Conservation (phyloP, 352 stramenopile genomes). For the Phytopythium aichiense region DNA sequence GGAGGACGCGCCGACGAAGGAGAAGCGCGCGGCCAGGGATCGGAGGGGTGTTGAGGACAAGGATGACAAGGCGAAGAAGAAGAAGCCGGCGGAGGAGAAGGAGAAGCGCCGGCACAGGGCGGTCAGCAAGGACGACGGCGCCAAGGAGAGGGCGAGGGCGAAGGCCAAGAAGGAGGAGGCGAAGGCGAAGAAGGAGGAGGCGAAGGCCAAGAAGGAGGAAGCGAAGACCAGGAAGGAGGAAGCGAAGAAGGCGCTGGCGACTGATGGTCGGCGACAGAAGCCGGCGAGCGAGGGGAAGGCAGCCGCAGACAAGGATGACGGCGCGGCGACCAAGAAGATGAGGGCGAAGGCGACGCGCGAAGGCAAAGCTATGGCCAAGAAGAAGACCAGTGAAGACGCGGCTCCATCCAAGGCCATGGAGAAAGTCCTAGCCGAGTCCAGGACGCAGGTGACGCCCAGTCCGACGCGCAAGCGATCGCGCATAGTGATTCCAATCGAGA, state of each 20-base stretch:
- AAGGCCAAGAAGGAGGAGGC: not conserved
- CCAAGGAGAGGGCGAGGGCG: not conserved
- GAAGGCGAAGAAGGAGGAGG: not conserved
- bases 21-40: not conserved
- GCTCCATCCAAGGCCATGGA: not conserved
- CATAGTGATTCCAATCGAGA: not conserved
- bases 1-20: not conserved
- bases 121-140: not conserved
- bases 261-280: not conserved
- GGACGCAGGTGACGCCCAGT: slow-evolving; percentile 5
- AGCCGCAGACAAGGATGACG: not conserved
- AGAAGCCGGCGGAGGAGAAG: not conserved
- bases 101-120: not conserved
- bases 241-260: not conserved
- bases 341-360: not conserved
- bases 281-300: not conserved
- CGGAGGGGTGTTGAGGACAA: not conserved
- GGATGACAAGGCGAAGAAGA: not conserved
- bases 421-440: not conserved
- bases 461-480: slow-evolving; percentile 1
- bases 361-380: not conserved
- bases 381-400: not conserved
- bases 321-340: not conserved
- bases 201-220: not conserved
- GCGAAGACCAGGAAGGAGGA: not conserved